A percentile compares a stretch with the other conserved stretches of the same genome.
phyloP scores from a whole-genome alignment of 179 eudicot genomes.

The Spergularia azorica region DNA sequence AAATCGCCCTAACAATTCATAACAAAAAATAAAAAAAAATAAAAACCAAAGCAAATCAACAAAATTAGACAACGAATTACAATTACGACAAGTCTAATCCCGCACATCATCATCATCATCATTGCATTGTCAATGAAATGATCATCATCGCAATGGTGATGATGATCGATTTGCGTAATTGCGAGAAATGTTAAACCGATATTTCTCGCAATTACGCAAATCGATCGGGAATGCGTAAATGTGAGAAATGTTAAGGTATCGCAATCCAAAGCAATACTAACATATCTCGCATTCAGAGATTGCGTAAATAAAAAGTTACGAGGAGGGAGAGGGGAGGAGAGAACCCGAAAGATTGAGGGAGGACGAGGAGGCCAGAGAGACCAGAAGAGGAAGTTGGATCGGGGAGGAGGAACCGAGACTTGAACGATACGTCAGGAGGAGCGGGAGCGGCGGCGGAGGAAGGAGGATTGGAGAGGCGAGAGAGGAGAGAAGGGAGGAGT shows the following conservation, averaged over 20 bases:
- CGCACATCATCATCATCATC: not conserved
- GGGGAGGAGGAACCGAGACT: constrained; percentile 62
- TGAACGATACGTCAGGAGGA: constrained; percentile 59
- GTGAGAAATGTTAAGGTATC: not conserved
- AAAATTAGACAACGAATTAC: no score
- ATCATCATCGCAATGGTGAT: no score
- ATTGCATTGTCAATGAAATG: not conserved
- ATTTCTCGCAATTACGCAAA: no score
- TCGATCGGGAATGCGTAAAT: not conserved
- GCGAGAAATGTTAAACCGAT: no score
- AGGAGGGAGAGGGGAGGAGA: not conserved
- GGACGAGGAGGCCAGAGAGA: constrained; percentile 84
- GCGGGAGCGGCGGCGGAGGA: constrained; percentile 23
- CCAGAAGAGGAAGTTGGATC: constrained; percentile 68
- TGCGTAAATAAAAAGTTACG: not conserved
- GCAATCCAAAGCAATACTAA: not conserved
- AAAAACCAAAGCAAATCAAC: not conserved
- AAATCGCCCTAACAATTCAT: constrained; percentile 61
- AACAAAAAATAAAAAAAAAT: constrained; percentile 1
- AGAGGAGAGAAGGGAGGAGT: constrained; percentile 39
- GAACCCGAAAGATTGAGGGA: constrained; percentile 96
- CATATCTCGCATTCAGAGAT: not conserved
- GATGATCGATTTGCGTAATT: no score
- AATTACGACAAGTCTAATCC: not conserved
- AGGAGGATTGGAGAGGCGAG: constrained; percentile 19